Evolutionary conservation across 2,329 filamentous ascomycete genomes (phyloP).

Genomic region (Fusarium acutatum): DNA sequence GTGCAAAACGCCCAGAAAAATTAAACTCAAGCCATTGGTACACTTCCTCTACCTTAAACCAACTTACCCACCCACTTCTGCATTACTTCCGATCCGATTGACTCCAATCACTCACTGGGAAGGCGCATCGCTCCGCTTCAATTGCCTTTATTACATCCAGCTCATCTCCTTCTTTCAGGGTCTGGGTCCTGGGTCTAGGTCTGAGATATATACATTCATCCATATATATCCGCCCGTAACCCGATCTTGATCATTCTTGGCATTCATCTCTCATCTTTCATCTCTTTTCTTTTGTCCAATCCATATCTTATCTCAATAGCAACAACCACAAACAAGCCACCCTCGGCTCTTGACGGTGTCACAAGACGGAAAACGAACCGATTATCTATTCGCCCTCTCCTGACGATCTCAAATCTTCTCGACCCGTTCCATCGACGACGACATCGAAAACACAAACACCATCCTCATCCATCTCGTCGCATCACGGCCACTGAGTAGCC

Average conservation of each 20-base stretch:
- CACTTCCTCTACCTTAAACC: constrained; percentile 4
- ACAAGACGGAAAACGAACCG: constrained; percentile 1
- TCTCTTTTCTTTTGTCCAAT: not conserved
- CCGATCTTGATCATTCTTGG: constrained; percentile 17
- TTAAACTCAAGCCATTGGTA: constrained; percentile 18
- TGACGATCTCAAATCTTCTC: constrained; percentile 14
- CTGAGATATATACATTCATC: constrained; percentile 15
- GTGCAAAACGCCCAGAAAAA: constrained; percentile 9
- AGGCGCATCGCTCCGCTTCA: not conserved
- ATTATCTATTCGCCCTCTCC: constrained; percentile 4
- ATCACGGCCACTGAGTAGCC: constrained; percentile 15
- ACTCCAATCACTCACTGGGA: not conserved
- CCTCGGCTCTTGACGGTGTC: not conserved
- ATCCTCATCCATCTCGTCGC: not conserved
- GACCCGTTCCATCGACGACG: not conserved
- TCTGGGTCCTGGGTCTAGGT: not conserved
- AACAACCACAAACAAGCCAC: not conserved
- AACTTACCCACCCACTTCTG: constrained; percentile 11
- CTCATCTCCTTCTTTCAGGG: not conserved
- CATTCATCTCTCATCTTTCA: constrained; percentile 30
- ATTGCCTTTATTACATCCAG: constrained; percentile 8
- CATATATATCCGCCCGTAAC: not conserved
- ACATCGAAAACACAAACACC: not conserved
- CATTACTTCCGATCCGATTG: not conserved
- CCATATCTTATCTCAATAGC: constrained; percentile 3